Conservation (phyloP, 768 basidiomycete genomes). For the Russula sp. region DNA sequence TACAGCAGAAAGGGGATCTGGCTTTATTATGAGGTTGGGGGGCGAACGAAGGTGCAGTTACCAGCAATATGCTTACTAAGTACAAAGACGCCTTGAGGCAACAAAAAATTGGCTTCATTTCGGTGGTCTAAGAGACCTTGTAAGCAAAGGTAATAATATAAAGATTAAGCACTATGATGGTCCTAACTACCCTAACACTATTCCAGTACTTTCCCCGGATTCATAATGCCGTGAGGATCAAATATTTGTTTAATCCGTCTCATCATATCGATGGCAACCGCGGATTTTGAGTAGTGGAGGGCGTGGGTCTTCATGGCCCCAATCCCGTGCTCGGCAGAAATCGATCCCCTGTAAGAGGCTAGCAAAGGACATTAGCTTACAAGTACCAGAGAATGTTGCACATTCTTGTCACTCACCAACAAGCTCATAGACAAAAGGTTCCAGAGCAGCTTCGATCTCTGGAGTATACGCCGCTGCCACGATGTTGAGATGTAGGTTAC, state of each 20-base stretch:
- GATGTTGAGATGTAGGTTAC: slow-evolving; percentile 91
- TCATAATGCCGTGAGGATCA: slow-evolving; percentile 90
- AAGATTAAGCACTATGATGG: neutral
- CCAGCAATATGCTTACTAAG: no score
- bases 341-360: slow-evolving; percentile 80
- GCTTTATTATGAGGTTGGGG: no score
- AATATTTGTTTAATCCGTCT: slow-evolving; percentile 82
- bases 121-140: neutral
- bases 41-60: no score
- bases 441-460: slow-evolving; percentile 81
- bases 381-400: neutral
- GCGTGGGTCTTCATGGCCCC: slow-evolving; percentile 94
- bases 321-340: slow-evolving; percentile 96
- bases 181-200: neutral
- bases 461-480: slow-evolving; percentile 75
- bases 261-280: slow-evolving; percentile 82
- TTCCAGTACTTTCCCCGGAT: slow-evolving; percentile 75
- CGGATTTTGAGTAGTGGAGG: slow-evolving; percentile 79
- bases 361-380: slow-evolving; percentile 15
- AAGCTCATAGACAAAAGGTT: slow-evolving; percentile 93
- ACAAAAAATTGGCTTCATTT: neutral
- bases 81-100: no score
- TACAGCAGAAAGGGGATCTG: no score
- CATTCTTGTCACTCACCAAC: slow-evolving; percentile 50
- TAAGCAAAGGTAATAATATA: neutral